A percentile compares a stretch with the other conserved stretches of the same genome.
phyloP scores from a whole-genome alignment of 2,329 filamentous ascomycete species.

The Calonectria pteridis region DNA sequence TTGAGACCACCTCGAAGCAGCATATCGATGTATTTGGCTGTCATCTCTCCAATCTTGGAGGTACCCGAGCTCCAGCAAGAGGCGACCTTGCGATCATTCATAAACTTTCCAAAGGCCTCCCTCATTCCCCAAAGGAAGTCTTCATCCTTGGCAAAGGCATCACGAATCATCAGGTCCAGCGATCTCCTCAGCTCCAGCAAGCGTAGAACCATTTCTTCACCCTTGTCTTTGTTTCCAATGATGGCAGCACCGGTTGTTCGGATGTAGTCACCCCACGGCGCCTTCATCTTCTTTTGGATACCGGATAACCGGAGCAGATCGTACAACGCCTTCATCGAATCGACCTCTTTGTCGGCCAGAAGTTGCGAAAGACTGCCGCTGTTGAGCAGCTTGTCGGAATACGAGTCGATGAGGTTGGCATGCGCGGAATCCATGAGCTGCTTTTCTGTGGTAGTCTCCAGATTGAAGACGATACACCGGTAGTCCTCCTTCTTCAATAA shows the following conservation, averaged over 20 bases:
- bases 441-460: constrained; percentile 86
- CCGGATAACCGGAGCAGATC: constrained; percentile 78
- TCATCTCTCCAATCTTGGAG: constrained; percentile 97
- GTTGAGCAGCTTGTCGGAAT: constrained; percentile 75
- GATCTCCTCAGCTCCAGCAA: constrained; percentile 84
- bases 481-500: constrained; percentile 80
- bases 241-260: constrained; percentile 79
- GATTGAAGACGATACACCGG: constrained; percentile 83
- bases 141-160: constrained; percentile 83
- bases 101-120: constrained; percentile 89
- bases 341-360: constrained; percentile 76
- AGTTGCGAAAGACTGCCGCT: constrained; percentile 77
- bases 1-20: constrained; percentile 90
- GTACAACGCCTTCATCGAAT: constrained; percentile 82
- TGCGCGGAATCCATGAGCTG: constrained; percentile 82
- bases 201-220: constrained; percentile 87
- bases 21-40: constrained; percentile 95
- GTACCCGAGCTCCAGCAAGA: constrained; percentile 84
- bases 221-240: constrained; percentile 82
- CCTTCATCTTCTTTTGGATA: constrained; percentile 77
- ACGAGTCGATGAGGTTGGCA: constrained; percentile 75
- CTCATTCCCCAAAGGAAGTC: constrained; percentile 82
- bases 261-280: constrained; percentile 85
- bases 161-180: constrained; percentile 81
- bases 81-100: constrained; percentile 86